Evolutionary conservation across 257 asterid genomes (phyloP), one percentile per base, ranked within the genome.

Genomic region (Rauvolfia tetraphylla): DNA sequence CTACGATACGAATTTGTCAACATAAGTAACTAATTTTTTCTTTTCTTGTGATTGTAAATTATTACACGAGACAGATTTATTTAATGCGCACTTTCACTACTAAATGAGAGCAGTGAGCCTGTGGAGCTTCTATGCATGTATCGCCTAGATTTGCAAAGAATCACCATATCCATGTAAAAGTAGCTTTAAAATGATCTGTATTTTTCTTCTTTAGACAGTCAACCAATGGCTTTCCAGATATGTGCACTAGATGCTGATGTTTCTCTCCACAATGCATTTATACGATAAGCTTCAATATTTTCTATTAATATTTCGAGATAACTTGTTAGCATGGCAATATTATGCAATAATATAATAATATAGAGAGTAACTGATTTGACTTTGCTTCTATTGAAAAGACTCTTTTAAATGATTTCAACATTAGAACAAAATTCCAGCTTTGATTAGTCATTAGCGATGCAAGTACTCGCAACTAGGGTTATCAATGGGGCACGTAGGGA

Each of bases 81-180:
- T 10, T 0, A 46, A 11, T 46, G 17, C 7, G 7, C 15, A 46
- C 7, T 46, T 46, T 14, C 53, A 46, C 2, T 7, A 46, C 53
- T 46, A 46, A 46, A 46, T 7, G 53, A 46, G 10, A 46, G 13
- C 13, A 46, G 53, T 46, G 53, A 46, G 15, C 53, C 10, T 46
- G 0, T 13, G 10, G 53, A 46, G 53, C 17, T 46, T 46, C 8
- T 13, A 46, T 46, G 53, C 17, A 46, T 46, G 53, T 46, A 46
- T 46, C 17, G 13, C 53, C 53, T 46, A 13, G 17, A 46, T 46
- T 46, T 46, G 17, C 31, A 33, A 49, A 7, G 46, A 48, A 48
- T 49, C 38, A 48, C 14, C 31, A 22, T 71, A 71, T 29, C 75
- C 75, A 71, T 71, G 29, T 36, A 46, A 71, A 71, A 71, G 75